Evolutionary conservation across 352 stramenopile genomes (phyloP).

Genomic region (Globisporangium barbulae): DNA sequence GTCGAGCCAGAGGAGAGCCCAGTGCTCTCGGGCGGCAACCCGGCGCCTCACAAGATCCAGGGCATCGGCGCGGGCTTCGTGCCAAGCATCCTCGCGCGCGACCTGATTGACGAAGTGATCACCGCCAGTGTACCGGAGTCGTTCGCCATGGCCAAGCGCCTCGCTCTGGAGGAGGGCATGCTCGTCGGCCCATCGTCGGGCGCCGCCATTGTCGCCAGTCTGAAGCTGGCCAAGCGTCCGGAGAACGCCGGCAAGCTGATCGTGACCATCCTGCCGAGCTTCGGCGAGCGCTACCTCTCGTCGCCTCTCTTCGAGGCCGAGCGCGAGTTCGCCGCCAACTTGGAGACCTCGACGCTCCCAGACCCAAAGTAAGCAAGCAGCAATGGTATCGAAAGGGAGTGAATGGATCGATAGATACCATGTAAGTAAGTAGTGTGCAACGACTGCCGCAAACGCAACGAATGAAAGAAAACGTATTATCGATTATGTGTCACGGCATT

Average conservation of each 20-base stretch:
- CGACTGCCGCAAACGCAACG: neutral
- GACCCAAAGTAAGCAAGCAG: conserved; percentile 15
- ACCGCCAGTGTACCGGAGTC: conserved; percentile 75
- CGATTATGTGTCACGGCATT: neutral
- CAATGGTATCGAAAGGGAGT: neutral
- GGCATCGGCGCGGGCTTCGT: conserved; percentile 85
- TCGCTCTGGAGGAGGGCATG: conserved; percentile 83
- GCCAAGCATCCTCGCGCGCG: conserved; percentile 69
- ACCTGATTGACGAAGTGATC: conserved; percentile 89
- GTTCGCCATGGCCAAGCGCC: conserved; percentile 85
- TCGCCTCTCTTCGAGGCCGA: conserved; percentile 79
- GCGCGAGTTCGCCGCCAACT: conserved; percentile 63
- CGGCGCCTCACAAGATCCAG: conserved; percentile 84
- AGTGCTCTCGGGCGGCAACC: conserved; percentile 79
- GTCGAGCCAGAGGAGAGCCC: conserved; percentile 84
- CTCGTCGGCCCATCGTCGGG: conserved; percentile 85
- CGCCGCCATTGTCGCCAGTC: conserved; percentile 77
- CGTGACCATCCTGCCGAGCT: conserved; percentile 88
- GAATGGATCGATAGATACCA: neutral
- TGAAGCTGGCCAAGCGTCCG: conserved; percentile 77
- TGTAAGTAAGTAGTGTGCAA: conserved; percentile 6
- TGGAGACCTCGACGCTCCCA: conserved; percentile 49
- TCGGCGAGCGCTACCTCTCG: conserved; percentile 87
- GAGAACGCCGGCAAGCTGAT: conserved; percentile 88
- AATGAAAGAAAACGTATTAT: conserved; percentile 4